A percentile compares a stretch with the other conserved stretches of the same genome.
These are phyloP conservation scores for Fraxinus greggii DNA, from an alignment of 305 asterid species.

Conservation along the genomic window DNA sequence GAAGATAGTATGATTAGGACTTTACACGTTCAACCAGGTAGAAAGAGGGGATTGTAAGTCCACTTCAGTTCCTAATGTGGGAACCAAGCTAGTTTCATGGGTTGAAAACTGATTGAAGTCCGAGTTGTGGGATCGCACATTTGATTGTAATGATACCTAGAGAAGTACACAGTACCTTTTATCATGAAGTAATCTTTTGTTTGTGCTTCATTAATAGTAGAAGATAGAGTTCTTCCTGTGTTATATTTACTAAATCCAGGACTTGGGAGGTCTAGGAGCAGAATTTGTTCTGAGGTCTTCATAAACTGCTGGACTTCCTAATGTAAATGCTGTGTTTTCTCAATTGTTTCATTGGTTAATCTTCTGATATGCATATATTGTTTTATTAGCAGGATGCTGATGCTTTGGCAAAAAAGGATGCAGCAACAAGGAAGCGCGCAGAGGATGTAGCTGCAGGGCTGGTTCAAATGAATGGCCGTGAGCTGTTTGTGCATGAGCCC, in stretches of 20 bases:
- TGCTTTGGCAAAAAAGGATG: constrained; percentile 60
- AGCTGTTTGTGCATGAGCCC: constrained; percentile 70
- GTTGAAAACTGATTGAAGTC: background rate
- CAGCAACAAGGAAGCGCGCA: constrained; percentile 61
- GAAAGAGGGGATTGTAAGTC: background rate
- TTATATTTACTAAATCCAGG: background rate
- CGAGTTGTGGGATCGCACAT: background rate
- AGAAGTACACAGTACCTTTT: background rate
- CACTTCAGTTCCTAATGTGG: background rate
- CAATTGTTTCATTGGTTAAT: background rate
- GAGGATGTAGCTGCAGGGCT: constrained; percentile 78
- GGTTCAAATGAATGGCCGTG: constrained; percentile 83
- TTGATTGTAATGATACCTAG: background rate
- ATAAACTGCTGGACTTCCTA: background rate
- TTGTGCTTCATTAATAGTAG: background rate
- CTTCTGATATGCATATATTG: background rate
- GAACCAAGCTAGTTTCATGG: background rate
- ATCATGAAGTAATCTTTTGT: background rate
- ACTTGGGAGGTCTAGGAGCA: background rate
- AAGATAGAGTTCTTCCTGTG: background rate
- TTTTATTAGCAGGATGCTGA: constrained; percentile 57
- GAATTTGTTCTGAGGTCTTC: background rate
- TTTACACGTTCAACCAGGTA: background rate
- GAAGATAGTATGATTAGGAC: background rate
- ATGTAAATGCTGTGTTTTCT: background rate